Percentiles rank a stretch among this genome's conserved stretches.
Conservation (phyloP, 768 basidiomycete genomes). For the Termitomyces sp. region DNA sequence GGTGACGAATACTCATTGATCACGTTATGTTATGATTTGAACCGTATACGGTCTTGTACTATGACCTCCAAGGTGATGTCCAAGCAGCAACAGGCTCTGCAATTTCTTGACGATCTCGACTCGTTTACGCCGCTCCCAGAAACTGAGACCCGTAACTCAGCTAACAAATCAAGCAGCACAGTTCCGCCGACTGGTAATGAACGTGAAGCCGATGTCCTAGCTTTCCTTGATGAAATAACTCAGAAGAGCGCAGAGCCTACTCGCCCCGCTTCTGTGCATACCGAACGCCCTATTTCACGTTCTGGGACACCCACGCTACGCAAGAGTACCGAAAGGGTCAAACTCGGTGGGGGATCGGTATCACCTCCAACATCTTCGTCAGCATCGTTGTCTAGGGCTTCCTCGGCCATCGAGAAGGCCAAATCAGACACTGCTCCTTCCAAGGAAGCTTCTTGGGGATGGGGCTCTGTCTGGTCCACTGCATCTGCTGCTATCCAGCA, state of each 20-base stretch:
- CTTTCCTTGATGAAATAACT: conserved; percentile 92
- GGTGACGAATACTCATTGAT: not conserved
- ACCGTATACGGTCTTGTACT: not conserved
- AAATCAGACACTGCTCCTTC: conserved; percentile 14
- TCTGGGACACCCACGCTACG: conserved; percentile 66
- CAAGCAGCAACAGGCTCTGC: conserved; percentile 84
- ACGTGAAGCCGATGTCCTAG: conserved; percentile 80
- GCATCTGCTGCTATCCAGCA: conserved; percentile 86
- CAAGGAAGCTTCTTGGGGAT: conserved; percentile 54
- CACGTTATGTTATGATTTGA: not conserved
- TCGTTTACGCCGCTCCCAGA: conserved; percentile 47
- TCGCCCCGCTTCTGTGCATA: conserved; percentile 42
- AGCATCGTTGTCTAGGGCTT: conserved; percentile 26
- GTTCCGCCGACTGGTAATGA: conserved; percentile 24
- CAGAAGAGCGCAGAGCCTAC: conserved; percentile 84
- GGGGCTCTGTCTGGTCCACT: conserved; percentile 86
- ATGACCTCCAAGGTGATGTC: conserved; percentile 56
- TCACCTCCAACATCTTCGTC: conserved; percentile 40
- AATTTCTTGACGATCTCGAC: conserved; percentile 93
- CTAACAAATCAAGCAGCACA: conserved; percentile 13
- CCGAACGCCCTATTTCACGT: conserved; percentile 55
- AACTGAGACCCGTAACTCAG: conserved; percentile 7
- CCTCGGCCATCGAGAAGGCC: conserved; percentile 21
- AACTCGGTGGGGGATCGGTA: conserved; percentile 45
- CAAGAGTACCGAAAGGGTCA: conserved; percentile 74